Conservation (phyloP, 2,329 filamentous ascomycete species). For the Ascochyta clinopodiicola region DNA sequence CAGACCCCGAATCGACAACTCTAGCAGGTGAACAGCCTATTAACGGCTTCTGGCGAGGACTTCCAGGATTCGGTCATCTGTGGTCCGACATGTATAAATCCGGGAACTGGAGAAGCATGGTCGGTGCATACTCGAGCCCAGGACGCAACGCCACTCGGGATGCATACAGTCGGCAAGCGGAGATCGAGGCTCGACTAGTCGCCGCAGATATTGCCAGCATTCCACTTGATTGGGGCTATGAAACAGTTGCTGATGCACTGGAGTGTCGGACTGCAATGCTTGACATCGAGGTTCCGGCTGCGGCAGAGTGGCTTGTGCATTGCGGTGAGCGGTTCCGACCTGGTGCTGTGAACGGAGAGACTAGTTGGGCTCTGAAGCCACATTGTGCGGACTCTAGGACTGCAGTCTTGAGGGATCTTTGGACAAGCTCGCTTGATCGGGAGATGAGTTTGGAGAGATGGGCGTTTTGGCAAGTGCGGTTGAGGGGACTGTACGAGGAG, state of each 20-base stretch:
- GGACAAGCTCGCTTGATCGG: background rate
- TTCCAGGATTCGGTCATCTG: slow-evolving; percentile 4
- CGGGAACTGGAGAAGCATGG: slow-evolving; percentile 1
- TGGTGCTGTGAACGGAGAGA: background rate
- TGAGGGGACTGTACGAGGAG: background rate
- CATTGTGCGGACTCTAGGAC: background rate
- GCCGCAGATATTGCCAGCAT: slow-evolving; percentile 2
- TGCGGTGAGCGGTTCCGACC: background rate
- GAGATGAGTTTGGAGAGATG: background rate
- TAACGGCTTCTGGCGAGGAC: slow-evolving; percentile 4
- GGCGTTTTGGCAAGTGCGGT: background rate
- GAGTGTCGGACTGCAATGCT: slow-evolving; percentile 3
- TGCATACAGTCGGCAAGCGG: slow-evolving; percentile 1
- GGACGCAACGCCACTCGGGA: background rate
- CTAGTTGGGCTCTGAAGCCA: slow-evolving; percentile 1
- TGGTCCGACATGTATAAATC: slow-evolving; percentile 12
- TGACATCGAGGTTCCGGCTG: slow-evolving; percentile 15
- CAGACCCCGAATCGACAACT: background rate
- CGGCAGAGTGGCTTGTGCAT: background rate
- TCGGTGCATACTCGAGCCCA: background rate
- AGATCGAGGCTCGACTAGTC: slow-evolving; percentile 10
- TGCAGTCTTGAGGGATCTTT: background rate
- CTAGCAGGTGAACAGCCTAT: background rate
- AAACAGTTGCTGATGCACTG: slow-evolving; percentile 12
- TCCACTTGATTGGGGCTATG: slow-evolving; percentile 13